Conservation (phyloP, 495 filamentous ascomycete species). For the Penicillium macrosclerotiorum region DNA sequence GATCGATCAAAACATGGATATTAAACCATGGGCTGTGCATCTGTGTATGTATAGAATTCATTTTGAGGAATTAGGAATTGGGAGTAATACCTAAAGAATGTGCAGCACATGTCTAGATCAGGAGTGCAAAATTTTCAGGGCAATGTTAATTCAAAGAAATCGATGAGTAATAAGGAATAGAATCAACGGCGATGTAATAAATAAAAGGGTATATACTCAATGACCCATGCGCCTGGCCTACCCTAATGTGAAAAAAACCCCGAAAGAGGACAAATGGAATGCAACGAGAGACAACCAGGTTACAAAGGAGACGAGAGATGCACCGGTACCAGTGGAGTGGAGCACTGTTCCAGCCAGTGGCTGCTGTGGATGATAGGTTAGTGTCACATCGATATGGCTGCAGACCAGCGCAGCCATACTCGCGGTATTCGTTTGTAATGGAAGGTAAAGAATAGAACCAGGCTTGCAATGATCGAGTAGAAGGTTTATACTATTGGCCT, state of each 20-base stretch:
- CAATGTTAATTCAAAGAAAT: too few species aligned
- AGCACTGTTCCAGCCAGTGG: not conserved
- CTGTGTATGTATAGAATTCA: too few species aligned
- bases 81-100: too few species aligned
- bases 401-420: constrained; percentile 6
- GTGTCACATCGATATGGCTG: not conserved
- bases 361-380: constrained; percentile 7
- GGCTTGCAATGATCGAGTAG: too few species aligned
- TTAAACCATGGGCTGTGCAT: too few species aligned
- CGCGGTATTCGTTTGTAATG: not conserved
- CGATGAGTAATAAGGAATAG: not conserved
- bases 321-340: not conserved
- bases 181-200: not conserved
- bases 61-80: too few species aligned
- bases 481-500: too few species aligned
- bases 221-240: constrained; percentile 9
- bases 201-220: constrained; percentile 12
- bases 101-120: too few species aligned
- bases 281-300: not conserved
- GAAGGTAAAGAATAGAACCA: not conserved
- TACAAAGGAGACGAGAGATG: not conserved
- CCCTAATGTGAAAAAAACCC: constrained; percentile 1
- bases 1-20: too few species aligned
- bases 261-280: not conserved
- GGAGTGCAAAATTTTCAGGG: too few species aligned